Base-by-base conservation (phyloP, 192 early-diverging fungal genomes). In the Chytriomyces confervae region DNA sequence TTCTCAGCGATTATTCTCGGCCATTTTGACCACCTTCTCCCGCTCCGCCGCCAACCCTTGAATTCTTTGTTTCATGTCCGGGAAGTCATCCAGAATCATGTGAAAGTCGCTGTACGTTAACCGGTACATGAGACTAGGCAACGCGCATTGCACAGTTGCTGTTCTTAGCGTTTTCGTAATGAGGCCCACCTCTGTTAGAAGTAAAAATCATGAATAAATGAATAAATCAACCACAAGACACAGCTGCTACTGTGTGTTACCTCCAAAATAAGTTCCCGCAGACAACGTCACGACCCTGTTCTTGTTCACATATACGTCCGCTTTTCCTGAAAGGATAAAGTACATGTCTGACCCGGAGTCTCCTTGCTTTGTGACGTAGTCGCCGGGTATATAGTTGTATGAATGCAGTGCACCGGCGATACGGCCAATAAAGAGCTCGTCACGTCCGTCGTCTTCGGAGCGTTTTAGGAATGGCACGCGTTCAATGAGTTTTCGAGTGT, bases 251-350 rank as follows among this genome's bases (percentile, higher is more conserved):
- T n/a, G n/a, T n/a, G 24, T 36, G 36, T 2, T 36, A 67, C 66
- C 66, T 67, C 80, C 80, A 77, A 81, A 82, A 61, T 83, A 81
- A 23, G 77, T 63, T 13, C 80, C 80, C 29, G 82, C 80, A 46
- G 43, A 46, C 10, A 81, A 66, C 13, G 62, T 24, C 47, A 50
- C 72, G 47, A 81, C 62, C n/a, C 0, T 13, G 43, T 72, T 81
- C 16, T 47, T 61, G 44, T 76, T 68, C n/a, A 81, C 79, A 44
- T 74, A 57, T 0, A 81, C 66, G 6, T 73, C 65, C 8, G 77
- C 62, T 20, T 50, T 66, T 65, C 80, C 80, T 13, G 75, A 48
- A 11, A 75, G 50, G 44, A 81, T 81, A 77, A 81, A 81, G 66
- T 80, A 81, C 80, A 81, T 81, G 20, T 71, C 80, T 13, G 20